These are phyloP conservation scores for Violaceomyces palustris DNA, from an alignment of 1,284 basidiomycete genomes.

Conservation along the genomic window DNA sequence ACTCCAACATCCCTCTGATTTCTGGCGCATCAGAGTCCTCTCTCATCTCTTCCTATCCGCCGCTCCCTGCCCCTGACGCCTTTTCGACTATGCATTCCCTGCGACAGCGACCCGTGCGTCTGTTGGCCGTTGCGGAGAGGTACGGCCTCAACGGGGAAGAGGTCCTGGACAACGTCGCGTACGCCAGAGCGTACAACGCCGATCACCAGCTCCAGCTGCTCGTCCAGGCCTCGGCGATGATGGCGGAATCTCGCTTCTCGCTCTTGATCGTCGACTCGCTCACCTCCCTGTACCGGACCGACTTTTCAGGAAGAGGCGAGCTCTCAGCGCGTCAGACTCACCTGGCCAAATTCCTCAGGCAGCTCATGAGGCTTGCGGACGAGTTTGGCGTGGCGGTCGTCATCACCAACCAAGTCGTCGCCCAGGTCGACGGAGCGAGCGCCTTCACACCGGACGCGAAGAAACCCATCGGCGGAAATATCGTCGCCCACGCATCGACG, in stretches of 20 bases:
- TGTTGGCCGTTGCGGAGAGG: slow-evolving; percentile 89
- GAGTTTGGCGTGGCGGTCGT: slow-evolving; percentile 98
- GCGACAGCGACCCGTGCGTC: slow-evolving; percentile 74
- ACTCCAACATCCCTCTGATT: not conserved
- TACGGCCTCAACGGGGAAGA: slow-evolving; percentile 95
- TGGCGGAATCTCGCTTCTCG: slow-evolving; percentile 69
- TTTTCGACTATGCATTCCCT: not conserved
- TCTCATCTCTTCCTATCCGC: not conserved
- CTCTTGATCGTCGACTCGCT: slow-evolving; percentile 94
- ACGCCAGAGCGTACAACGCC: slow-evolving; percentile 96
- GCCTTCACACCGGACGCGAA: slow-evolving; percentile 63
- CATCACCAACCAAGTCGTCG: slow-evolving; percentile 97
- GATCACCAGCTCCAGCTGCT: slow-evolving; percentile 92
- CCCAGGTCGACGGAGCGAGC: slow-evolving; percentile 69
- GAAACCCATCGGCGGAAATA: slow-evolving; percentile 71
- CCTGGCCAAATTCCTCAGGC: slow-evolving; percentile 92
- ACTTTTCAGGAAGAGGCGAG: slow-evolving; percentile 92
- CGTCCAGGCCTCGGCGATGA: slow-evolving; percentile 82
- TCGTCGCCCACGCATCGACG: slow-evolving; percentile 53
- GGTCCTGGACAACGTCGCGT: slow-evolving; percentile 96
- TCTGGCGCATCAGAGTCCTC: too few relatives aligned
- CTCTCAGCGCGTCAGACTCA: slow-evolving; percentile 92
- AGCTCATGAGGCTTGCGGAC: slow-evolving; percentile 86
- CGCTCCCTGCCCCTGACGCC: not conserved
- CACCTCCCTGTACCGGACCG: slow-evolving; percentile 91